Evolutionary conservation across 2,329 filamentous ascomycete genomes (phyloP), one percentile per base, ranked within the genome.

Genomic region (Aspergillus persii): DNA sequence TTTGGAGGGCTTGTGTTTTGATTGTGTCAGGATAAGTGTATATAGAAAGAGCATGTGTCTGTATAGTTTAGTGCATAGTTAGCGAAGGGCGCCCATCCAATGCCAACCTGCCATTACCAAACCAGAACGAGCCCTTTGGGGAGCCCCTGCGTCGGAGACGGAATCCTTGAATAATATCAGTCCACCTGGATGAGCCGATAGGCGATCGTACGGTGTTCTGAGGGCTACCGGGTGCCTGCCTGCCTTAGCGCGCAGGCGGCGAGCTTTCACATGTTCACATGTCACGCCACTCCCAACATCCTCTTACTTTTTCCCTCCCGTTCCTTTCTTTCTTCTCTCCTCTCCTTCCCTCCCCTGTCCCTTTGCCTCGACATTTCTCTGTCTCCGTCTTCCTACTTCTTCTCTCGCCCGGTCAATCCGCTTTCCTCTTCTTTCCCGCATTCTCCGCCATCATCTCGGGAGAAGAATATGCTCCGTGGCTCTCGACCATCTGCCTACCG

Each of bases 181-280:
- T 31, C 26, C 15, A 18, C 8, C 18, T 23, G 18, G 18, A 23
- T 23, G 18, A 23, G 18, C 18, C 18, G 18, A 23, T 23, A 23
- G 18, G 18, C 33, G 9, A 59, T 61, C 56, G 57, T 59, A 61
- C 59, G 57, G 53, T 61, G 49, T 48, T 23, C 18, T 23, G 18
- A 23, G 18, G 18, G 18, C 18, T 23, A 23, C 18, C 18, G 18
- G 18, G 18, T 23, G 18, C 49, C 48, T 36, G 15, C n/a, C 41
- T 36, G 36, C 36, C 29, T 62, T 57, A 51, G 56, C 26, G 36
- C 39, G 33, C 27, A 31, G 36, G 33, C 50, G 53, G 54, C 61
- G 59, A 61, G 41, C 60, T 64, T 69, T 71, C 70, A 71, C 69
- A 72, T 71, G 70, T 69, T 71, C 70, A 71, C 69, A 72, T 71